Conservation (phyloP, 1,284 basidiomycete species). For the Puccinia polysora region DNA sequence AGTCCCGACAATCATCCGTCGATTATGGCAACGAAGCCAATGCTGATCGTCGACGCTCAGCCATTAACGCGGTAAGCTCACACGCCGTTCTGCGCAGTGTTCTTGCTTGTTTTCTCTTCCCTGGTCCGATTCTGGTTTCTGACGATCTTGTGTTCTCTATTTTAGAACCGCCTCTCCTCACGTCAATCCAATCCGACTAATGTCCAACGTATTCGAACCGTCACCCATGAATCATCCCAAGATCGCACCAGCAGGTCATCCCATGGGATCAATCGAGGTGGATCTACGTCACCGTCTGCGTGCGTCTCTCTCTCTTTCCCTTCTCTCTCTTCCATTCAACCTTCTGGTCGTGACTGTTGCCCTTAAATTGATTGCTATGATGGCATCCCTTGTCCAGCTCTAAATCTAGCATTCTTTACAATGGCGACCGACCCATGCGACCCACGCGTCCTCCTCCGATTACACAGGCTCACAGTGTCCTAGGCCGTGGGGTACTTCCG, state of each 20-base stretch:
- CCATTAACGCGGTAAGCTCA: slow-evolving; percentile 2
- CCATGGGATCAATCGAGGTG: slow-evolving; percentile 2
- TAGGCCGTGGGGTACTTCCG: background rate
- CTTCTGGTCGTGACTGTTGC: no score
- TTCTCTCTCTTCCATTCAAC: slow-evolving; percentile 9
- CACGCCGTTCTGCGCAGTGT: background rate
- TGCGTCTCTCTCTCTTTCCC: background rate
- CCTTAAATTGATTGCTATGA: no score
- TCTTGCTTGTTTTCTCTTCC: background rate
- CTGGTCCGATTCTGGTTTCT: background rate
- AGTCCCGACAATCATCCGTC: slow-evolving; percentile 13
- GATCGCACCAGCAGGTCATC: background rate
- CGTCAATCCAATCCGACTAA: slow-evolving; percentile 8
- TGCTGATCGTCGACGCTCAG: slow-evolving; percentile 8
- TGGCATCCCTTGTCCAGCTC: background rate
- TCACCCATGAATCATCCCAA: background rate
- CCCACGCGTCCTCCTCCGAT: slow-evolving; percentile 19
- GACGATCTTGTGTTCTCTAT: no score
- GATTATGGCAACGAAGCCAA: background rate
- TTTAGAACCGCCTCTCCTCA: background rate
- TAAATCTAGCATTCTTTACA: background rate
- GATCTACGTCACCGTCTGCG: background rate
- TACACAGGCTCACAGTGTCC: slow-evolving; percentile 6
- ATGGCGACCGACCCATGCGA: slow-evolving; percentile 11
- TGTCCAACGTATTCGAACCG: background rate